phyloP scores from a whole-genome alignment of 2,329 filamentous ascomycete species.

The Cladophialophora psammophila region DNA sequence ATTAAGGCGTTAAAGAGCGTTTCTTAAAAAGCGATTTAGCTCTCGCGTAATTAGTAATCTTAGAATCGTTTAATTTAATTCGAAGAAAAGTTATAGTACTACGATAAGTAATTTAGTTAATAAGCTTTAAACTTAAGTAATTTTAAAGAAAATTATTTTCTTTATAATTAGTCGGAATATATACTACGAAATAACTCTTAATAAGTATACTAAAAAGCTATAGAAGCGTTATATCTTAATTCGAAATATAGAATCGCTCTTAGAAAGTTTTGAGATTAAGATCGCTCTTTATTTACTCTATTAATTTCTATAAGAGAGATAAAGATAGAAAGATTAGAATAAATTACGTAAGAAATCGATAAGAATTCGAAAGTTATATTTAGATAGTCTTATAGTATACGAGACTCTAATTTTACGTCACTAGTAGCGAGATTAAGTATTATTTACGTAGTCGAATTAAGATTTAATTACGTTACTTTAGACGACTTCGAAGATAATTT shows the following conservation, averaged over 20 bases:
- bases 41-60: too few relatives aligned
- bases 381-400: not conserved
- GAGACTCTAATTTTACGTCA: not conserved
- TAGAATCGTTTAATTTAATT: not conserved
- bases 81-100: not conserved
- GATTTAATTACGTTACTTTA: too few relatives aligned
- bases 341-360: not conserved
- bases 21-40: too few relatives aligned
- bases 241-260: not conserved
- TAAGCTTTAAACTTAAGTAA: not conserved
- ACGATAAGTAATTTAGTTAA: not conserved
- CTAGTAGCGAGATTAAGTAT: not conserved
- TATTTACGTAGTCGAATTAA: too few relatives aligned
- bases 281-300: not conserved
- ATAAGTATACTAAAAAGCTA: conserved; percentile 4
- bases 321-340: not conserved
- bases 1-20: too few relatives aligned
- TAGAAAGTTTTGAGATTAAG: not conserved
- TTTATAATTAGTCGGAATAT: not conserved
- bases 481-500: too few relatives aligned
- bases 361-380: not conserved
- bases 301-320: not conserved
- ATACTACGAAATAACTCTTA: not conserved
- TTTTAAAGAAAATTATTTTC: not conserved
- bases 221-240: conserved; percentile 5